A percentile compares a stretch with the other conserved stretches of the same genome.
Evolutionary conservation across 345 rosid genomes (phyloP).

Genomic region (Citrus unshiu): DNA sequence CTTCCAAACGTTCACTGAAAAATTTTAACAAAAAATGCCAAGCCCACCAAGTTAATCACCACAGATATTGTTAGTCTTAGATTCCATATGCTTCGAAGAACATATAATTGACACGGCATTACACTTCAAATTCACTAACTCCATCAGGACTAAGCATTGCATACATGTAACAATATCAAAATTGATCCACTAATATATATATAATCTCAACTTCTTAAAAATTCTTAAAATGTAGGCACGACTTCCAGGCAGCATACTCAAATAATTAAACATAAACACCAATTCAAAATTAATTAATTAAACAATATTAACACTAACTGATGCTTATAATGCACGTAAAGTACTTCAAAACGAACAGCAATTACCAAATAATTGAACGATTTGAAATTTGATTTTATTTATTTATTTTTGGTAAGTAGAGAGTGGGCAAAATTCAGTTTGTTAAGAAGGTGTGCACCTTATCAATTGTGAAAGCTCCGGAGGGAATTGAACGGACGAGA

Average conservation of each 20-base stretch:
- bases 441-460: neutral
- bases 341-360: neutral
- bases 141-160: neutral
- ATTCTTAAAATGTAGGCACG: neutral
- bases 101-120: neutral
- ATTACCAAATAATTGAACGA: neutral
- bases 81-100: neutral
- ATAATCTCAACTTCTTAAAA: neutral
- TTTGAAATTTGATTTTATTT: neutral
- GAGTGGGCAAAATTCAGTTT: neutral
- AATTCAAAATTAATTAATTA: neutral
- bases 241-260: neutral
- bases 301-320: neutral
- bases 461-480: neutral
- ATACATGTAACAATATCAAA: neutral
- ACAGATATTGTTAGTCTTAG: neutral
- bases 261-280: neutral
- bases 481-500: neutral
- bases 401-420: neutral
- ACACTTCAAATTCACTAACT: neutral
- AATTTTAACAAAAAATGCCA: neutral
- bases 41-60: neutral
- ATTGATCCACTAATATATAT: neutral
- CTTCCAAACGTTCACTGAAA: neutral
- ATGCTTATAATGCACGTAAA: neutral